These are phyloP conservation scores for Saprolegnia parasitica DNA, from an alignment of 352 stramenopile species.

Conservation along the genomic window DNA sequence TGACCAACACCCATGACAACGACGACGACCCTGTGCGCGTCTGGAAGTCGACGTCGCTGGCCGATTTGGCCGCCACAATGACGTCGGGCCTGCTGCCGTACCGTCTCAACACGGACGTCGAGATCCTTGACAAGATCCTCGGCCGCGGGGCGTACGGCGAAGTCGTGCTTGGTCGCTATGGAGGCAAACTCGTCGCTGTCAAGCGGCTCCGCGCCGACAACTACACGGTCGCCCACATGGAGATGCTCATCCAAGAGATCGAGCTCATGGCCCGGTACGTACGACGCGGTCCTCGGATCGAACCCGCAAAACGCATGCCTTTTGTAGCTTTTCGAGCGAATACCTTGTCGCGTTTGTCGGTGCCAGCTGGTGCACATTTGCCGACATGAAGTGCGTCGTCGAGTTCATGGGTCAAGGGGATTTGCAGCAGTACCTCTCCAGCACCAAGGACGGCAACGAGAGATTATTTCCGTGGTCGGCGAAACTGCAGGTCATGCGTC, in stretches of 20 bases:
- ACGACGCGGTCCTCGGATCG: not conserved
- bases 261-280: slow-evolving; percentile 36
- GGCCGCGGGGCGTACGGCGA: slow-evolving; percentile 19
- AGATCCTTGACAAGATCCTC: slow-evolving; percentile 7
- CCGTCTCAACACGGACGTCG: not conserved
- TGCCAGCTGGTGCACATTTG: slow-evolving; percentile 41
- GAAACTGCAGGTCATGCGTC: not conserved
- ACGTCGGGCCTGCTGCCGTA: not conserved
- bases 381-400: slow-evolving; percentile 52
- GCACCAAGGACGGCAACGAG: not conserved
- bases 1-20: not conserved
- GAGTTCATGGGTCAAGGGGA: slow-evolving; percentile 63
- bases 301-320: not conserved
- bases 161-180: slow-evolving; percentile 13
- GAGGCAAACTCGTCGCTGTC: slow-evolving; percentile 15
- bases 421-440: slow-evolving; percentile 36
- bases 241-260: slow-evolving; percentile 53
- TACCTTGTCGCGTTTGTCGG: slow-evolving; percentile 46
- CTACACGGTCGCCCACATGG: slow-evolving; percentile 38
- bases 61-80: not conserved
- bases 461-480: not conserved
- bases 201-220: slow-evolving; percentile 25
- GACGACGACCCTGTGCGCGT: no score
- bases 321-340: slow-evolving; percentile 39
- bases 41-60: not conserved